Evolutionary conservation across 2,329 filamentous ascomycete genomes (phyloP).

Genomic region (Pestalotiopsis sp.): DNA sequence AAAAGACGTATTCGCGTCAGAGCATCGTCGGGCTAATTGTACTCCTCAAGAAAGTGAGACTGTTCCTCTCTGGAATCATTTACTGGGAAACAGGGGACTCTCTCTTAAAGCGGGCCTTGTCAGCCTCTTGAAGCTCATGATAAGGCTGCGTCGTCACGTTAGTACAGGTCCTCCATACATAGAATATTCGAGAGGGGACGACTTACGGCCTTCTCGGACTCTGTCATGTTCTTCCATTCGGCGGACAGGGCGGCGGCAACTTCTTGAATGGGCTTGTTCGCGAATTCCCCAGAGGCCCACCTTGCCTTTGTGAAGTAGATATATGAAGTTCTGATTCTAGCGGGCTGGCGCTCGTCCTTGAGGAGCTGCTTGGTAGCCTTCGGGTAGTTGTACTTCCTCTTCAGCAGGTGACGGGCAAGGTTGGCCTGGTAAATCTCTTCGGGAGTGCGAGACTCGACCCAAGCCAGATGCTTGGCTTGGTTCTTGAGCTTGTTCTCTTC

Average conservation of each 20-base stretch:
- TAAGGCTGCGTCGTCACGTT: slow-evolving; percentile 33
- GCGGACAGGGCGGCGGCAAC: slow-evolving; percentile 25
- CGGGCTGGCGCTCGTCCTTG: slow-evolving; percentile 51
- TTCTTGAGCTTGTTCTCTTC: slow-evolving; percentile 45
- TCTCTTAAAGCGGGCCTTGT: slow-evolving; percentile 17
- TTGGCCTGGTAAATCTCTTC: slow-evolving; percentile 48
- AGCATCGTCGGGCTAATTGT: neutral
- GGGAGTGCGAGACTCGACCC: slow-evolving; percentile 48
- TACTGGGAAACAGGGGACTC: neutral
- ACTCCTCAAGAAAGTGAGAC: neutral
- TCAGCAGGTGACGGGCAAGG: slow-evolving; percentile 45
- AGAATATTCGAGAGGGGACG: slow-evolving; percentile 1
- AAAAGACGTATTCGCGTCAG: neutral
- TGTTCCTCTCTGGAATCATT: neutral
- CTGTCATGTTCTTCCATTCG: slow-evolving; percentile 47
- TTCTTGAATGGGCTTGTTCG: slow-evolving; percentile 18
- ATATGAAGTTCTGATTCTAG: slow-evolving; percentile 36
- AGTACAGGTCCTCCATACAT: slow-evolving; percentile 8
- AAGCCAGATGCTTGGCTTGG: slow-evolving; percentile 42
- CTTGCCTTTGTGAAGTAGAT: slow-evolving; percentile 40
- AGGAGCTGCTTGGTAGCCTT: slow-evolving; percentile 32
- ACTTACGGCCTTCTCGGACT: slow-evolving; percentile 45
- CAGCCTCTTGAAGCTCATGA: slow-evolving; percentile 32
- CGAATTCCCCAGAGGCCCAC: slow-evolving; percentile 33
- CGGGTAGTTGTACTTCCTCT: slow-evolving; percentile 34